phyloP scores from a whole-genome alignment of 768 basidiomycete species.

The Kwoniella sp. region DNA sequence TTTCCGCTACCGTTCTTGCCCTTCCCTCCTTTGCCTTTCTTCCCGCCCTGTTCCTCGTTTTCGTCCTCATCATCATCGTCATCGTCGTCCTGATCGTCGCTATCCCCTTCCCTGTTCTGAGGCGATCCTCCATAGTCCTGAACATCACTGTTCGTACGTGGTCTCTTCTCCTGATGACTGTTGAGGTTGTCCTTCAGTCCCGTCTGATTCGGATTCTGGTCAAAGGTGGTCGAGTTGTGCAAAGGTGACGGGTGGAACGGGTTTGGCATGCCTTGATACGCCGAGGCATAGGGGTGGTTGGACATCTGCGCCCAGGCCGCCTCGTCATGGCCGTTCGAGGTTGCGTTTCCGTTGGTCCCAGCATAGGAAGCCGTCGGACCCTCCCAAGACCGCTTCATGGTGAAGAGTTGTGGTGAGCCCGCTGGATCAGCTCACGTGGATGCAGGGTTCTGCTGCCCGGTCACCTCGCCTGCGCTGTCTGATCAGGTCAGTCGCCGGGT shows the following conservation, averaged over 20 bases:
- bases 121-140: conserved; percentile 11
- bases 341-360: background rate
- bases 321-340: too few relatives aligned
- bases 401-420: too few relatives aligned
- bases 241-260: conserved; percentile 29
- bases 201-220: conserved; percentile 10
- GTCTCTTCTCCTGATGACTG: conserved; percentile 20
- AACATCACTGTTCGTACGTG: conserved; percentile 4
- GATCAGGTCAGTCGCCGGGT: too few relatives aligned
- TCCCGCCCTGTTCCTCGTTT: conserved; percentile 16
- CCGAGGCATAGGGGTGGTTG: conserved; percentile 40
- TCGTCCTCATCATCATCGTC: conserved; percentile 37
- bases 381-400: conserved; percentile 33
- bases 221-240: conserved; percentile 19
- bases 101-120: conserved; percentile 24
- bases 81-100: conserved; percentile 41
- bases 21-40: conserved; percentile 25
- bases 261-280: conserved; percentile 30
- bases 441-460: too few relatives aligned
- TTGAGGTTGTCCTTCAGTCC: background rate
- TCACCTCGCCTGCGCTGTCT: too few relatives aligned
- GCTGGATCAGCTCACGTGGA: too few relatives aligned
- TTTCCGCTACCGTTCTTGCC: conserved; percentile 25
- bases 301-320: conserved; percentile 24
- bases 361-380: background rate